Evolutionary conservation across 345 rosid genomes (phyloP).

Genomic region (Populus ilicifolia): DNA sequence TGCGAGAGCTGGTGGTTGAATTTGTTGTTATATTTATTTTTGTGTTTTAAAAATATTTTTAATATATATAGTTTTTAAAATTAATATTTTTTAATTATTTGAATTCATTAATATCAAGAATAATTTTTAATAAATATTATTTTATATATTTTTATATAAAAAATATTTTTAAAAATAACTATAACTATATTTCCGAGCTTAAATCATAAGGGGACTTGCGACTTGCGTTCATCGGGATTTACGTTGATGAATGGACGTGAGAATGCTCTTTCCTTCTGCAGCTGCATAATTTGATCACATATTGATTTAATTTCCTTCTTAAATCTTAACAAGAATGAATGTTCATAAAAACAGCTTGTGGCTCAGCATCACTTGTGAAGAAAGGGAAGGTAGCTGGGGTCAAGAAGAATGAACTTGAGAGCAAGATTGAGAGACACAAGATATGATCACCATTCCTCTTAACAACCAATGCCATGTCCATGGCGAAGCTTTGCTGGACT

Average conservation of each 20-base stretch:
- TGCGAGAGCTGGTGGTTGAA: conserved; percentile 56
- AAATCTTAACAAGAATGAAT: neutral
- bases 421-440: conserved; percentile 49
- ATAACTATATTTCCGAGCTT: too few species aligned
- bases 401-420: conserved; percentile 49
- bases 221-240: conserved; percentile 69
- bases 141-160: too few species aligned
- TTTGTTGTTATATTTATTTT: neutral
- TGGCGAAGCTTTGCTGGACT: neutral
- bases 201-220: conserved; percentile 35
- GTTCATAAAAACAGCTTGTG: conserved; percentile 39
- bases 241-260: conserved; percentile 60
- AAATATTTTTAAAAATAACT: too few species aligned
- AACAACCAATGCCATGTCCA: neutral
- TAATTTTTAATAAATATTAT: too few species aligned
- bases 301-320: neutral
- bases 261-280: neutral
- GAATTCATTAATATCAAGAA: too few species aligned
- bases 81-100: too few species aligned
- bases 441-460: neutral
- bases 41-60: too few species aligned
- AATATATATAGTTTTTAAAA: too few species aligned
- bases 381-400: conserved; percentile 62
- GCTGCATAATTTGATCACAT: neutral
- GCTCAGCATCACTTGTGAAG: conserved; percentile 50